A percentile compares a stretch with the other conserved stretches of the same genome.
Conservation (phyloP, 169 alveolate genomes). For the Plasmodium relictum region DNA sequence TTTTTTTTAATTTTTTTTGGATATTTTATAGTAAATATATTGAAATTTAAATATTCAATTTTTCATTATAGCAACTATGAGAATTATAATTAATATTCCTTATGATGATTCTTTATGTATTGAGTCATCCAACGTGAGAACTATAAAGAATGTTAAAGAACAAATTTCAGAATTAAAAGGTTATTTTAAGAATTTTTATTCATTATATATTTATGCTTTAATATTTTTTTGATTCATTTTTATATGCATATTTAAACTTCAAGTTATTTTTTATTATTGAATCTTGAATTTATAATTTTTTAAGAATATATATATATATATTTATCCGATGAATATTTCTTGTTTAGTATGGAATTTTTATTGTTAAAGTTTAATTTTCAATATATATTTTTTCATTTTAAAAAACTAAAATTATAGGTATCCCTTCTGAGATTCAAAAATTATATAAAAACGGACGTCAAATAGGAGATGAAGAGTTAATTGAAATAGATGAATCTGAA, state of each 20-base stretch:
- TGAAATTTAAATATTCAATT: constrained; percentile 26
- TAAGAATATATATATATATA: no score
- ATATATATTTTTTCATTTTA: no score
- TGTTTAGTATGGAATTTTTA: background rate
- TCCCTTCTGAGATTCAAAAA: constrained; percentile 68
- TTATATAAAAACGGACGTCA: constrained; percentile 69
- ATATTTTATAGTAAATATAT: constrained; percentile 13
- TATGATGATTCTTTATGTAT: constrained; percentile 75
- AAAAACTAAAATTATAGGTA: constrained; percentile 55
- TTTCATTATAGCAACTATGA: constrained; percentile 33
- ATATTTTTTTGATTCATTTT: no score
- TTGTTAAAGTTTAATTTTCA: background rate
- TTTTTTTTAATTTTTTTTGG: constrained; percentile 10
- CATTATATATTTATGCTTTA: no score
- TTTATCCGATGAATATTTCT: background rate
- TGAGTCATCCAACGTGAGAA: constrained; percentile 66
- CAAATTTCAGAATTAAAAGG: constrained; percentile 69
- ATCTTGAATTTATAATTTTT: no score
- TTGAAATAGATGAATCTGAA: constrained; percentile 48
- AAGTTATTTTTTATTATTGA: no score
- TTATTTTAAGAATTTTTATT: background rate
- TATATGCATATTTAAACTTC: no score
- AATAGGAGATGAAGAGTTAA: constrained; percentile 64
- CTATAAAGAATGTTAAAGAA: constrained; percentile 67
- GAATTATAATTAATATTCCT: constrained; percentile 60